Evolutionary conservation across 1,284 basidiomycete species (phyloP).

Genomic region (Trichosporon asahii): DNA sequence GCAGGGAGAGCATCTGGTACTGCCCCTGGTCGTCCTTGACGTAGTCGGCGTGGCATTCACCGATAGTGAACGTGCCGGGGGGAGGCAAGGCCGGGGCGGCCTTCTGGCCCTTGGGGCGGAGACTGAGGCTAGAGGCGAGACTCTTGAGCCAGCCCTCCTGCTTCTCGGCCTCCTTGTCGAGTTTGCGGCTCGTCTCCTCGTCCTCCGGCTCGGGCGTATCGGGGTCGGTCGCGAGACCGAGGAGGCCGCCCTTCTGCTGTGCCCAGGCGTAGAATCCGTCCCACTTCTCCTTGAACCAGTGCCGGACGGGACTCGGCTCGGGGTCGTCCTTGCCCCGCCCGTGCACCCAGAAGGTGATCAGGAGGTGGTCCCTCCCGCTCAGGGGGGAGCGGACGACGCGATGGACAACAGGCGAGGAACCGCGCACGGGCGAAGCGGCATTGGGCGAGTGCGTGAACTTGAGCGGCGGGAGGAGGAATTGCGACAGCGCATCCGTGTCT

Average conservation of each 20-base stretch:
- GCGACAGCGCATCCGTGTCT: slow-evolving; percentile 62
- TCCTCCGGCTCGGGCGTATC: slow-evolving; percentile 11
- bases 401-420: slow-evolving; percentile 43
- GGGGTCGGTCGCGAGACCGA: slow-evolving; percentile 19
- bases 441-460: slow-evolving; percentile 49
- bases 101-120: slow-evolving; percentile 12
- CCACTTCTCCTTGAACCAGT: slow-evolving; percentile 20
- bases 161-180: background rate
- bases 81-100: slow-evolving; percentile 33
- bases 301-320: slow-evolving; percentile 26
- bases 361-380: slow-evolving; percentile 48
- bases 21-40: slow-evolving; percentile 49
- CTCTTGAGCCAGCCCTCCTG: background rate
- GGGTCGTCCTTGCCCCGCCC: slow-evolving; percentile 47
- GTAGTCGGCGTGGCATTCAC: slow-evolving; percentile 50
- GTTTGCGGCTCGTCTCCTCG: background rate
- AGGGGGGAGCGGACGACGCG: slow-evolving; percentile 40
- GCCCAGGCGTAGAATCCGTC: background rate
- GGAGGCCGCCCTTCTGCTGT: slow-evolving; percentile 6
- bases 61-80: slow-evolving; percentile 49
- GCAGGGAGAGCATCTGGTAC: slow-evolving; percentile 45
- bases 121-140: background rate
- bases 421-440: slow-evolving; percentile 43
- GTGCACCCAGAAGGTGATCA: slow-evolving; percentile 51
- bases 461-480: slow-evolving; percentile 49